Conservation (phyloP, 305 asterid genomes). For the Solanum aculeatissimum region DNA sequence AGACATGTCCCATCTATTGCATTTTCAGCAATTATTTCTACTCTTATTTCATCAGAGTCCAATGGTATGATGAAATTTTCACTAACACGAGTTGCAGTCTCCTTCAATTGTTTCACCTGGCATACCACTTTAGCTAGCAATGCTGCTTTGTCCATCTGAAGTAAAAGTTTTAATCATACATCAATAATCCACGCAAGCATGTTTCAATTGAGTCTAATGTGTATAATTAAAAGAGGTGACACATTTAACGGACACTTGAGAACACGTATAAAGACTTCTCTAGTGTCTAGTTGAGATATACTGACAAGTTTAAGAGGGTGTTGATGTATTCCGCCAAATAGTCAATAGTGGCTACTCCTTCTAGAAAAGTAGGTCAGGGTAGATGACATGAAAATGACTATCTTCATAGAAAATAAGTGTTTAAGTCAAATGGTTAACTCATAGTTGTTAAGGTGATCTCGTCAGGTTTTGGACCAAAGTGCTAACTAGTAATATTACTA, state of each 20-base stretch:
- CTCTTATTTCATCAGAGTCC: slow-evolving; percentile 54
- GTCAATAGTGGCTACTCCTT: not conserved
- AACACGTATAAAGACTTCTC: not conserved
- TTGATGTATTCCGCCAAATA: not conserved
- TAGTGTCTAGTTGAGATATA: not conserved
- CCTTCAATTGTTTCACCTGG: slow-evolving; percentile 51
- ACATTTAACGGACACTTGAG: not conserved
- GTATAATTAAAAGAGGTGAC: not conserved
- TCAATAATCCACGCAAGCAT: not conserved
- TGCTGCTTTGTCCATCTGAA: slow-evolving; percentile 84
- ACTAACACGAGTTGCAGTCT: slow-evolving; percentile 35
- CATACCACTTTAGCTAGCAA: slow-evolving; percentile 59
- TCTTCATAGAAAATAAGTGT: not conserved
- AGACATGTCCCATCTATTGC: slow-evolving; percentile 19
- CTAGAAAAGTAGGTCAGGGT: not conserved
- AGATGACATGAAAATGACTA: not conserved
- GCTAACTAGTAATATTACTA: not conserved
- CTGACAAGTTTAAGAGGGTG: not conserved
- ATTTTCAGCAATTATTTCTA: slow-evolving; percentile 28
- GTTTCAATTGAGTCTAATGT: not conserved
- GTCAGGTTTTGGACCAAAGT: not conserved
- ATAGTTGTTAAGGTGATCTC: not conserved
- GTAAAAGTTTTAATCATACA: not conserved
- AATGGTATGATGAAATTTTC: slow-evolving; percentile 53
- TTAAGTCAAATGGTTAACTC: not conserved